Base-by-base conservation (phyloP, 192 early-diverging fungal species). In the Globomyces pollinis-pini region DNA sequence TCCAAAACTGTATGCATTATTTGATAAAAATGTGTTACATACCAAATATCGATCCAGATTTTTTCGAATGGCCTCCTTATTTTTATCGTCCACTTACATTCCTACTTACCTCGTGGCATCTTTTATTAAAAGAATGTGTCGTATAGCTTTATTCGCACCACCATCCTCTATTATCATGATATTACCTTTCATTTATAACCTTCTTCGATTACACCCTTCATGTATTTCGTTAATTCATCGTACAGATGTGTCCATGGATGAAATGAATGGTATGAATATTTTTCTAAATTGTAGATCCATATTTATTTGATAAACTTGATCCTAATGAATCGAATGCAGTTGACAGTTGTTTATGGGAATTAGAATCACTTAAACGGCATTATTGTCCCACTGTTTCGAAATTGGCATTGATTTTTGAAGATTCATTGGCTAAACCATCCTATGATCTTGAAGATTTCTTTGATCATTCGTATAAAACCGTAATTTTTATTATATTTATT, bases 361-460 rank as follows among this genome's bases (percentile, higher is more conserved):
- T 99, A 26, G 71, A 88, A 72, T 85, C 86, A 0, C 67, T 99
- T 23, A 82, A 87, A 62, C 74, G 81, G 31, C 96, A 99, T 56
- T 95, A 93, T 62, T 84, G 87, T 18, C 88, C 86, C 39, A 87
- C 86, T 60, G 88, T 99, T 3, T 79, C 91, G 0, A 87, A 86
- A 0, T 65, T 99, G 44, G 92, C 90, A 15, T 78, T 81, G 42
- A 79, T 91, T 5, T 97, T 97, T 45, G 74, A 80, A 65, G 89
- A 96, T 56, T 86, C 88, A 28, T 87, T 99, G 60, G 82, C 86
- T 20, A 91, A 92, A 65, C 87, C 88, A 2, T 67, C 73, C 26
- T 99, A 90, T 63, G 79, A 86, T 63, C 70, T 99, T 50, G 96
- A 99, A 68, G 93, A 96, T 67, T 99, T 96, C 70, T 77, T 97